phyloP scores from a whole-genome alignment of 768 basidiomycete species.

The Strobilomyces echinocephalus region DNA sequence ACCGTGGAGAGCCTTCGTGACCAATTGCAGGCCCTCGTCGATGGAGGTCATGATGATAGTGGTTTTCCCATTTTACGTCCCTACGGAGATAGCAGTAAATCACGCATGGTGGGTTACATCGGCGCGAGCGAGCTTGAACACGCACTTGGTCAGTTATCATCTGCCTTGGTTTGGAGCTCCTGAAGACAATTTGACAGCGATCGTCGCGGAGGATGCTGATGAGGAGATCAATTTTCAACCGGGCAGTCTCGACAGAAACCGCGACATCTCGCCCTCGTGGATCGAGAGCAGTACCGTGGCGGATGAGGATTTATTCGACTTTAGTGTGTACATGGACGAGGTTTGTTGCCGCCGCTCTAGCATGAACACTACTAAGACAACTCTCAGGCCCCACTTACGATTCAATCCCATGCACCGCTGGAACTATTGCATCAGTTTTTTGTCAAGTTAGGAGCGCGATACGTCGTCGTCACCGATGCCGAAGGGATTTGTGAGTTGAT shows the following conservation, averaged over 20 bases:
- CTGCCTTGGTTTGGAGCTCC: background rate
- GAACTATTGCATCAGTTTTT: constrained; percentile 94
- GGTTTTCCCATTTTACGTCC: constrained; percentile 83
- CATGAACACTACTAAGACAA: background rate
- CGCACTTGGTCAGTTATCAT: constrained; percentile 61
- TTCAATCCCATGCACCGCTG: constrained; percentile 80
- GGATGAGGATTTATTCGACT: constrained; percentile 62
- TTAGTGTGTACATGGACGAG: constrained; percentile 88
- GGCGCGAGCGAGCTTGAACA: constrained; percentile 93
- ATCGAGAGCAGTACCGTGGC: constrained; percentile 32
- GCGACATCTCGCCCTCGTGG: constrained; percentile 52
- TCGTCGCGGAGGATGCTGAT: constrained; percentile 71
- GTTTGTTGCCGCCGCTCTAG: constrained; percentile 33
- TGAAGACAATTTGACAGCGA: constrained; percentile 38
- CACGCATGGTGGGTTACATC: constrained; percentile 83
- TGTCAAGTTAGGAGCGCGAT: constrained; percentile 87
- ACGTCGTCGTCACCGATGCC: constrained; percentile 78
- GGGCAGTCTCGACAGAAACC: constrained; percentile 35
- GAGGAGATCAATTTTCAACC: constrained; percentile 63
- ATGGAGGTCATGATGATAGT: constrained; percentile 63
- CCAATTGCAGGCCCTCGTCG: constrained; percentile 55
- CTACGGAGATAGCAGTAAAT: constrained; percentile 38
- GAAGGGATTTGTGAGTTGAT: constrained; percentile 70
- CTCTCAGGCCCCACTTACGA: constrained; percentile 75
- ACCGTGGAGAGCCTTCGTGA: constrained; percentile 74